Conservation (phyloP, 352 stramenopile genomes). For the Globisporangium megalacanthum region DNA sequence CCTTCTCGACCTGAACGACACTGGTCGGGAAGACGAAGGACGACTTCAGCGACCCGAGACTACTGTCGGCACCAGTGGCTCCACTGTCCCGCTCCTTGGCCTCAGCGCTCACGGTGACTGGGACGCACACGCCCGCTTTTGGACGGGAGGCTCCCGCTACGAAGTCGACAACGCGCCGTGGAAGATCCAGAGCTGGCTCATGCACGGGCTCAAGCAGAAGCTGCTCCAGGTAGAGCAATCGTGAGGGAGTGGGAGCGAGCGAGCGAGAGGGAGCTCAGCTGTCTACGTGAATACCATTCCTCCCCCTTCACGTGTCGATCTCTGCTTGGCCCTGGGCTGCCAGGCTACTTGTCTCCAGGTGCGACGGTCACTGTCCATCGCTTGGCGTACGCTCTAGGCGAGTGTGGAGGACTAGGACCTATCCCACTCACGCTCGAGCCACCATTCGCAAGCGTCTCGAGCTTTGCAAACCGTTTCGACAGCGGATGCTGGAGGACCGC, state of each 20-base stretch:
- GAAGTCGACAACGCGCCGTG: slow-evolving; percentile 34
- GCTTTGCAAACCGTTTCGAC: slow-evolving; percentile 17
- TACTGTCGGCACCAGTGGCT: background rate
- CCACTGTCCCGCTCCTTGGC: background rate
- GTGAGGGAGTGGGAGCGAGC: background rate
- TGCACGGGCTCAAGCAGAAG: slow-evolving; percentile 30
- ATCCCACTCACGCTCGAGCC: background rate
- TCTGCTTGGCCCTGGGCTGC: too few relatives aligned
- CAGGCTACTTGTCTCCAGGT: background rate
- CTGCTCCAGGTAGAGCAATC: slow-evolving; percentile 11
- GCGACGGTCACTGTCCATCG: background rate
- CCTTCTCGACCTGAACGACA: background rate
- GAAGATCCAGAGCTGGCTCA: slow-evolving; percentile 41
- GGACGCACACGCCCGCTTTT: slow-evolving; percentile 3
- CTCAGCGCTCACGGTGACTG: background rate
- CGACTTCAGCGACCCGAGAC: background rate
- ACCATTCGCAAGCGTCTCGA: background rate
- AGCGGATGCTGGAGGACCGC: slow-evolving; percentile 16
- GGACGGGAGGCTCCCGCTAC: slow-evolving; percentile 26
- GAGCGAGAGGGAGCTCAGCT: background rate
- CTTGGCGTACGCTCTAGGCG: background rate
- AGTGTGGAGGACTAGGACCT: background rate
- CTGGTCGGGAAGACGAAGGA: background rate
- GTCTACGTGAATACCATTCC: background rate
- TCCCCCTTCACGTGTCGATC: background rate